A percentile compares a stretch with the other conserved stretches of the same genome.
Evolutionary conservation across 148 eudicot genomes (phyloP).

Genomic region (Heliosperma pusillum): DNA sequence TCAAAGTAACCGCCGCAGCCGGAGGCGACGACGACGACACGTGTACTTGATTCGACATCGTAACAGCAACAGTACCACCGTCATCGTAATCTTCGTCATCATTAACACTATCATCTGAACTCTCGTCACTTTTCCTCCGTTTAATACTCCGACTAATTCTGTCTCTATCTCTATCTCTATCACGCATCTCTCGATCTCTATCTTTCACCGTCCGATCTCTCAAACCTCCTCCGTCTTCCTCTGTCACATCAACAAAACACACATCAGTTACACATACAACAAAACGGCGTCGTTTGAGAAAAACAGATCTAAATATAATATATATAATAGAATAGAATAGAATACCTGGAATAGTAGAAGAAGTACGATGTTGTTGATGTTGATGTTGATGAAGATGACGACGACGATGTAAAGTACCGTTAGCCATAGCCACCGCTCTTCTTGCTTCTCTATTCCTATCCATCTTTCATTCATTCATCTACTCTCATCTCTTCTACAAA

Average conservation of each 20-base stretch:
- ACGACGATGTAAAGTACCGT: conserved; percentile 59
- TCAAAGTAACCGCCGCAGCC: conserved; percentile 27
- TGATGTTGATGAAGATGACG: conserved; percentile 49
- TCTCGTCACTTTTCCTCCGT: conserved; percentile 53
- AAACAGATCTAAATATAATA: not conserved
- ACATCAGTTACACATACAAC: conserved; percentile 2
- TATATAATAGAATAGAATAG: too few species aligned
- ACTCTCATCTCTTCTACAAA: not conserved
- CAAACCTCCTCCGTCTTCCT: conserved; percentile 68
- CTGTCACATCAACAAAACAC: conserved; percentile 37
- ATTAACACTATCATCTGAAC: conserved; percentile 71
- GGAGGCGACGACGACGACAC: conserved; percentile 23
- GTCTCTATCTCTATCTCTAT: conserved; percentile 39
- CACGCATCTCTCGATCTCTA: conserved; percentile 38
- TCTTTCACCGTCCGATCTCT: conserved; percentile 57
- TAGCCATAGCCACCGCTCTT: conserved; percentile 46
- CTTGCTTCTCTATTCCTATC: conserved; percentile 80
- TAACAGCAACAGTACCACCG: conserved; percentile 36
- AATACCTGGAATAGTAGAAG: too few species aligned
- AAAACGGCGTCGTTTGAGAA: not conserved
- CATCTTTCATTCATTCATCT: conserved; percentile 40
- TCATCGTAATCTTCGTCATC: conserved; percentile 74
- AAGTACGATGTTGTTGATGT: too few species aligned
- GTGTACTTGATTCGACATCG: conserved; percentile 43
- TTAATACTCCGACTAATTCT: conserved; percentile 42